Conservation (phyloP, 768 basidiomycete genomes). For the Boletellus emodensis region DNA sequence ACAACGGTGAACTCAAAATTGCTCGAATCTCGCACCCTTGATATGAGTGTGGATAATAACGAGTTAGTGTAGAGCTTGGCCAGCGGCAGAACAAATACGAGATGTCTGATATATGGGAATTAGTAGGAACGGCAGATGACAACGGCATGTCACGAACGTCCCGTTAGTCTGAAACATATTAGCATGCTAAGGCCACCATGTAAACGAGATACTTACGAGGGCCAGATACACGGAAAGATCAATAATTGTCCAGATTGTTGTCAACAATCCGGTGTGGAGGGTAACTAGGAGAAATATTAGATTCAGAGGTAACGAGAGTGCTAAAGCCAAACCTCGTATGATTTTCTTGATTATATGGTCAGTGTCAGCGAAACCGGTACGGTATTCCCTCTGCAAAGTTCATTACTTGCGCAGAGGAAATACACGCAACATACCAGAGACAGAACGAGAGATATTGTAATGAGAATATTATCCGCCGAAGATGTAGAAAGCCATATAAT, state of each 20-base stretch:
- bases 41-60: slow-evolving; percentile 31
- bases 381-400: slow-evolving; percentile 30
- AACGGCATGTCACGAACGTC: slow-evolving; percentile 4
- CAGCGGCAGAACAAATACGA: slow-evolving; percentile 30
- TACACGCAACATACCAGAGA: slow-evolving; percentile 35
- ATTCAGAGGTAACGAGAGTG: background rate
- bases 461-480: slow-evolving; percentile 44
- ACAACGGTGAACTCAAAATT: slow-evolving; percentile 23
- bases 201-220: slow-evolving; percentile 10
- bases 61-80: slow-evolving; percentile 37
- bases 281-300: slow-evolving; percentile 28
- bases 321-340: slow-evolving; percentile 25
- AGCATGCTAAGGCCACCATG: background rate
- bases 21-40: slow-evolving; percentile 20
- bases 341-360: slow-evolving; percentile 37
- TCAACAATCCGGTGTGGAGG: slow-evolving; percentile 38
- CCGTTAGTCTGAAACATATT: slow-evolving; percentile 20
- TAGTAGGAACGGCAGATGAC: background rate
- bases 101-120: slow-evolving; percentile 16
- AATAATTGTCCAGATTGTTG: slow-evolving; percentile 33
- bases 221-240: slow-evolving; percentile 30
- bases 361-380: slow-evolving; percentile 35
- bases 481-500: slow-evolving; percentile 44
- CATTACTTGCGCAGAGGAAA: background rate
- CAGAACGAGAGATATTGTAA: slow-evolving; percentile 40